phyloP scores from a whole-genome alignment of 1,139 yeast species.

The Suhomyces choctaworum region DNA sequence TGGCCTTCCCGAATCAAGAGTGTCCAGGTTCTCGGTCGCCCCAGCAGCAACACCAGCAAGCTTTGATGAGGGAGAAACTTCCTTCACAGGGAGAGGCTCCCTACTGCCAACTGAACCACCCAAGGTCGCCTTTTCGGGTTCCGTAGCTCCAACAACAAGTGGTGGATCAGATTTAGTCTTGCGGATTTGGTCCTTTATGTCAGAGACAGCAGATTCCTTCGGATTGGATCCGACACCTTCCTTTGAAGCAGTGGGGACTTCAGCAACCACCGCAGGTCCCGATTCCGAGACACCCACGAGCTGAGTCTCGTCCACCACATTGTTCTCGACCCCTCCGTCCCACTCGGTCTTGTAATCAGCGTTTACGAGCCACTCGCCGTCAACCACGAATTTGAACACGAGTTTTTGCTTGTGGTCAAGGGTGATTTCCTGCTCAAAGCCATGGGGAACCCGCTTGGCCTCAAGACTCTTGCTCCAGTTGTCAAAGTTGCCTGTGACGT shows the following conservation, averaged over 20 bases:
- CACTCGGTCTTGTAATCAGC: conserved; percentile 26
- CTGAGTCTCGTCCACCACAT: conserved; percentile 28
- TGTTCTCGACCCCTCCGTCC: conserved; percentile 43
- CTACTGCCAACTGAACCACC: too few species aligned
- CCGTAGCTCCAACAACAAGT: background rate
- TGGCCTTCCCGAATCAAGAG: too few species aligned
- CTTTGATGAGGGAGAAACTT: background rate
- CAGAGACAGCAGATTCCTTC: background rate
- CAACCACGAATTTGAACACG: conserved; percentile 36
- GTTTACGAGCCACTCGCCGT: conserved; percentile 39
- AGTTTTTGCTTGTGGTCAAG: conserved; percentile 21
- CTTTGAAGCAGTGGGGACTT: background rate
- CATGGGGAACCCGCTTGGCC: conserved; percentile 18
- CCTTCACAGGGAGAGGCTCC: too few species aligned
- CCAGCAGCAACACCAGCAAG: background rate
- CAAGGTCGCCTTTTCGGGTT: background rate
- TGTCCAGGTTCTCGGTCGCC: background rate
- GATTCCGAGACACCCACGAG: conserved; percentile 19
- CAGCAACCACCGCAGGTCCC: conserved; percentile 1
- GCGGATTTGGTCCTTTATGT: background rate
- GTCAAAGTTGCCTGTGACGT: conserved; percentile 47
- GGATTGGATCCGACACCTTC: background rate
- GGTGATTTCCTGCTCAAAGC: conserved; percentile 19
- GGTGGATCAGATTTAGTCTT: background rate
- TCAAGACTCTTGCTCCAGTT: conserved; percentile 33